Conservation (phyloP, 805 yeast genomes). For the Barnettozyma sucrosica region DNA sequence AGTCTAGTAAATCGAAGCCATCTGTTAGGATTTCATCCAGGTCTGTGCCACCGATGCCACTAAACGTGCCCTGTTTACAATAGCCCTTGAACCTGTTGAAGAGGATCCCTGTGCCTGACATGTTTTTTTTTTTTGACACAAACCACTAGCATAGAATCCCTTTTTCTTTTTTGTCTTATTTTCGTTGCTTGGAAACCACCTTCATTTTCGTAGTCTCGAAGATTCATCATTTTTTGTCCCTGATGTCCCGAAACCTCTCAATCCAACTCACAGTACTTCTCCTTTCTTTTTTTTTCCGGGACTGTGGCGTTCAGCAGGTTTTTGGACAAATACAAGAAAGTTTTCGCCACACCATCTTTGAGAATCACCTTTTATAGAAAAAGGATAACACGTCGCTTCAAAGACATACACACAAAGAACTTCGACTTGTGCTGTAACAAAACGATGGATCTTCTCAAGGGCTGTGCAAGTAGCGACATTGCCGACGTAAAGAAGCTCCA, state of each 20-base stretch:
- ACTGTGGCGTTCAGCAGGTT: slow-evolving; percentile 2
- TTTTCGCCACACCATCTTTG: background rate
- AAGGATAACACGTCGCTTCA: background rate
- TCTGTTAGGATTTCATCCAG: slow-evolving; percentile 16
- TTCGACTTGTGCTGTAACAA: background rate
- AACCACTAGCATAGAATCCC: background rate
- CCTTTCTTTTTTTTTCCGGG: background rate
- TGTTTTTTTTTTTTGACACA: background rate
- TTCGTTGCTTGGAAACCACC: background rate
- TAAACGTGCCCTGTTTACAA: slow-evolving; percentile 12
- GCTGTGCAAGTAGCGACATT: background rate
- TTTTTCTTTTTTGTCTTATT: background rate
- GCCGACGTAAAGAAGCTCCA: background rate
- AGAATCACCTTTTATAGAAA: background rate
- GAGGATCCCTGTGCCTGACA: slow-evolving; percentile 4
- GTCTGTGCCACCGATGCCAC: background rate
- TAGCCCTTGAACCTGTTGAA: slow-evolving; percentile 23
- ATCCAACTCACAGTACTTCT: too few species aligned
- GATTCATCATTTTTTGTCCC: background rate
- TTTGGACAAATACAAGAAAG: background rate
- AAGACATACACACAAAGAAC: too few species aligned
- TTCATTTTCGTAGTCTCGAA: too few species aligned
- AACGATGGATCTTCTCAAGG: slow-evolving; percentile 6
- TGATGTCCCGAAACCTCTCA: background rate
- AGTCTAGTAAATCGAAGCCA: slow-evolving; percentile 40